A percentile compares a stretch with the other conserved stretches of the same genome.
Conservation (phyloP, 495 filamentous ascomycete genomes). For the Xylaria telfairii region DNA sequence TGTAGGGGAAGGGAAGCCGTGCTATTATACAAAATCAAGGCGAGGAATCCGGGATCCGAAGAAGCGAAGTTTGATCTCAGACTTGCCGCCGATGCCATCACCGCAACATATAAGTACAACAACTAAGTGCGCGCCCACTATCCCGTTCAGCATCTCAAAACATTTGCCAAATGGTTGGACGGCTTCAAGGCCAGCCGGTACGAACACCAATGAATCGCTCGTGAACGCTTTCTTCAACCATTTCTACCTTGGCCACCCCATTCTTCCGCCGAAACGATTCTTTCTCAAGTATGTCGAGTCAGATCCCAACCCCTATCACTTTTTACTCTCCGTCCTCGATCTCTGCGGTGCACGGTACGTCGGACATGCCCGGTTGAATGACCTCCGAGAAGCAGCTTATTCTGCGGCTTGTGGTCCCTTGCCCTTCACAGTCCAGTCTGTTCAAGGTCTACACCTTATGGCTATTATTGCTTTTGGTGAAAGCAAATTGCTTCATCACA, state of each 20-base stretch:
- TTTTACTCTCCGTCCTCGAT: constrained; percentile 60
- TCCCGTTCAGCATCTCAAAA: constrained; percentile 17
- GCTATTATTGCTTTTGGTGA: constrained; percentile 70
- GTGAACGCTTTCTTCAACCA: constrained; percentile 60
- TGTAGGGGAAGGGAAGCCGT: constrained; percentile 49
- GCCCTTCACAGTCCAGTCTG: constrained; percentile 60
- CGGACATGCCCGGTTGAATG: constrained; percentile 43
- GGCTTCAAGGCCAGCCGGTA: background rate
- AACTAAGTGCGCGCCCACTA: constrained; percentile 16
- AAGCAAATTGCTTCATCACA: constrained; percentile 62
- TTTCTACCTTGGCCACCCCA: constrained; percentile 66
- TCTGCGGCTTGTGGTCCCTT: constrained; percentile 48
- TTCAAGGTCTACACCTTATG: constrained; percentile 71
- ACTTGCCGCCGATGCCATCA: constrained; percentile 34
- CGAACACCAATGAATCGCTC: constrained; percentile 31
- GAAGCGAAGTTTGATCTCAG: constrained; percentile 45
- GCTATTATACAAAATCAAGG: constrained; percentile 60
- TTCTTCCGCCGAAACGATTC: constrained; percentile 56
- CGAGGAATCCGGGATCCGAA: constrained; percentile 55
- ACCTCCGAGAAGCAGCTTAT: constrained; percentile 51
- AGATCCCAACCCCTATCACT: constrained; percentile 40
- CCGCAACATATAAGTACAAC: constrained; percentile 20
- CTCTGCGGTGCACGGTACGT: constrained; percentile 62
- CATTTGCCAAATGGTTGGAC: constrained; percentile 15
- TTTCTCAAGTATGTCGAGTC: constrained; percentile 42